Evolutionary conservation across 225 moss, liverwort and hornwort genomes (phyloP), one percentile per base, ranked within the genome.

Genomic region (Ulota crispa): DNA sequence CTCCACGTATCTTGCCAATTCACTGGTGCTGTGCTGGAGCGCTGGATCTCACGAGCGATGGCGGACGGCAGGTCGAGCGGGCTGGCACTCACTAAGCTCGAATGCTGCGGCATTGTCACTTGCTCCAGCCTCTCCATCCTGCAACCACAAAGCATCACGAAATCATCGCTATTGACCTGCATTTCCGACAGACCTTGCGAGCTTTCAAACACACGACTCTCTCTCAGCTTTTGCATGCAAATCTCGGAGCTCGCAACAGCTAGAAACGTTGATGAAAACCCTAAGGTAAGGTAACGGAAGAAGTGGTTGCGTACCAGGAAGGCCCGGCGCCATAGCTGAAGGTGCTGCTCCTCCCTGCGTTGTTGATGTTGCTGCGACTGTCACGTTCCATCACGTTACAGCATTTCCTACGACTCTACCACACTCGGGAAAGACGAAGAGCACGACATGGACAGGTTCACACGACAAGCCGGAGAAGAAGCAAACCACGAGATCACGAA

Each of bases 41-140:
- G 88, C 26, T 86, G 90, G 0, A 90, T 84, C 64, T 90, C 79
- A 34, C 66, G 88, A 27, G 61, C 85, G 18, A 88, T 86, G 3
- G 90, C 88, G 1, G 90, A 90, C 0, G 70, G 24, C 57, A 90
- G 78, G 24, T 90, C 90, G 14, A 90, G 77, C 18, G 70, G 80
- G 65, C 55, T 90, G 2, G 71, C 70, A 6, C 53, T 68, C 1
- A 77, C 83, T 16, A 80, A 72, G 23, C 2, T 23, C 18, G 72
- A 86, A 72, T 80, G 77, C 77, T 83, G 83, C 32, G 86, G 70
- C 14, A 65, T 8, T 28, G 26, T 19, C 39, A 32, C 0, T 4
- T 60, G 78, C 3, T 86, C 85, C 72, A 61, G 24, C 54, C 85
- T 82, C 8, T 83, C 72, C 71, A 80, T 83, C 83, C 83, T 86